Base-by-base conservation (phyloP, 495 filamentous ascomycete genomes). In the Sordaria brevicollis region DNA sequence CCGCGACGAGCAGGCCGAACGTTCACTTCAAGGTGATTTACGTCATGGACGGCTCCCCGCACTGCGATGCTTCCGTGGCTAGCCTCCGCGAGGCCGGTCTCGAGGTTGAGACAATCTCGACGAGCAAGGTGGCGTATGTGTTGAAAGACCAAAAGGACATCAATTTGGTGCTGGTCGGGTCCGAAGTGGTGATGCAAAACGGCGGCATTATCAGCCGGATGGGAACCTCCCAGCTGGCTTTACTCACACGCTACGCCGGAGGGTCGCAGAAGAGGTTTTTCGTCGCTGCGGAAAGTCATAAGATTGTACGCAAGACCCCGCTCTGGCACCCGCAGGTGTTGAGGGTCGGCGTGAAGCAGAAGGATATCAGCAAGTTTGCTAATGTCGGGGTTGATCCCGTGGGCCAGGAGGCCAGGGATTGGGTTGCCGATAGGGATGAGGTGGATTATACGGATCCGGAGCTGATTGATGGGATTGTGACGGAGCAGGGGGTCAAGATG, bases 161-260 rank as follows among this genome's bases (percentile, higher is more conserved):
- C 10, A 86, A 91, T 74, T 86, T 94, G 74, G 89, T 94, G 0
- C 89, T 99, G 65, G 92, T 96, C 15, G 95, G 95, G 65, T 92
- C 93, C n/a, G 95, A 99, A 74, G 93, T 91, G 65, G 92, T 97
- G 21, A 92, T 95, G 43, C 92, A 96, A 74, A 96, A 97, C 78
- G 95, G 95, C 19, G 94, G 94, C 33, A 89, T 97, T 69, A 92
- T 99, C 71, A 93, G 89, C 43, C 83, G 93, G 65, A 86, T 98
- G 84, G 95, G 95, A 29, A 97, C 95, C 6, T 93, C 91, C 72
- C 95, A 97, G 81, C 88, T 98, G 66, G 93, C 92, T 1, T 80
- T 92, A 65, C 83, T 97, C 65, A 92, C 93, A 49, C 93, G 92
- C 72, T 86, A 87, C 4, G 87, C 89, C 69, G 86, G 87, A 5